Conservation (phyloP, 352 stramenopile species). For the Phytophthora pluvialis region DNA sequence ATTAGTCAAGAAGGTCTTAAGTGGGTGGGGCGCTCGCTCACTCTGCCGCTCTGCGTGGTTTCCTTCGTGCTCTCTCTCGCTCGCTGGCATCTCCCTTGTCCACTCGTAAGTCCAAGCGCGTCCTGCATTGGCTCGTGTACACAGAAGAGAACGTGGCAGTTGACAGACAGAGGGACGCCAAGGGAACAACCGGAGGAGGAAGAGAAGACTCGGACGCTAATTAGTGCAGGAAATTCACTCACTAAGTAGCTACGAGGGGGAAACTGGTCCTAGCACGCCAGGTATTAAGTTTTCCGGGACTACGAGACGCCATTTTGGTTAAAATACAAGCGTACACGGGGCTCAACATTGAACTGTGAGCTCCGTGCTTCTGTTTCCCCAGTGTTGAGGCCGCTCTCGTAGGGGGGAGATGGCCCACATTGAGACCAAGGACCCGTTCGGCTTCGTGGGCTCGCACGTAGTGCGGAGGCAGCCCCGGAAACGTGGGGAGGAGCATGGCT, state of each 20-base stretch:
- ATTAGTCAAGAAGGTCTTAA: constrained; percentile 19
- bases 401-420: constrained; percentile 40
- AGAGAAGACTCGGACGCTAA: constrained; percentile 8
- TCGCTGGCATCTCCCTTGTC: constrained; percentile 14
- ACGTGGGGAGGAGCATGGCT: constrained; percentile 50
- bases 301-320: not conserved
- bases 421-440: constrained; percentile 63
- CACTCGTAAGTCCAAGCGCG: constrained; percentile 26
- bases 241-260: constrained; percentile 14
- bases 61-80: not conserved
- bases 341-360: constrained; percentile 20
- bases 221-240: constrained; percentile 18
- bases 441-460: constrained; percentile 69
- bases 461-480: constrained; percentile 40
- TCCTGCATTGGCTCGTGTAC: constrained; percentile 20
- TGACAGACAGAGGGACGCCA: constrained; percentile 3
- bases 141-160: constrained; percentile 21
- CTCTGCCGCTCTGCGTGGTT: constrained; percentile 5
- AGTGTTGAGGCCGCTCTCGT: constrained; percentile 9
- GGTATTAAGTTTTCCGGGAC: constrained; percentile 12
- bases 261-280: not conserved
- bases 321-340: constrained; percentile 16
- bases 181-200: constrained; percentile 14
- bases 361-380: constrained; percentile 5
- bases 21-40: not conserved